Evolutionary conservation across 2,329 filamentous ascomycete species (phyloP).

Genomic region (Sclerotiophoma versabilis): DNA sequence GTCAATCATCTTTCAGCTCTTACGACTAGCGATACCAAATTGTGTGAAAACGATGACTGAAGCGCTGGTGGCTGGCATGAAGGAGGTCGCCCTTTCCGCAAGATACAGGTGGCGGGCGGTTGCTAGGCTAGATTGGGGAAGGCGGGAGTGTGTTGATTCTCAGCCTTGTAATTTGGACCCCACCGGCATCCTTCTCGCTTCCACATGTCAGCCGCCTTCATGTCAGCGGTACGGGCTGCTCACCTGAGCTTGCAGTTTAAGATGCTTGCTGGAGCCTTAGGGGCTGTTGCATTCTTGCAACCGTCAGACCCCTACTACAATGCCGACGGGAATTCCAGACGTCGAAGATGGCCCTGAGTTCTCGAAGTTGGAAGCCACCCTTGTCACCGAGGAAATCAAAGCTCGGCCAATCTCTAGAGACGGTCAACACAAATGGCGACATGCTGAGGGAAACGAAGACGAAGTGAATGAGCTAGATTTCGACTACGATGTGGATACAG

Average conservation of each 20-base stretch:
- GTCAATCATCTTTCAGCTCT: slow-evolving; percentile 14
- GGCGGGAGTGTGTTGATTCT: neutral
- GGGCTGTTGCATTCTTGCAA: too few species aligned
- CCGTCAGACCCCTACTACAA: neutral
- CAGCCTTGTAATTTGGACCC: neutral
- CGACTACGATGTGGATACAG: neutral
- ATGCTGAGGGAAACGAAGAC: neutral
- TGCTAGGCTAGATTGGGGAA: neutral
- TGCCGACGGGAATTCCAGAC: neutral
- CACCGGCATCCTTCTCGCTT: neutral
- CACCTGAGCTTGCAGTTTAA: neutral
- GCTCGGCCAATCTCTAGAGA: neutral
- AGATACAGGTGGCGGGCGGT: neutral
- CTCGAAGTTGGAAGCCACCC: neutral
- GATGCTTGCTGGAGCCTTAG: neutral
- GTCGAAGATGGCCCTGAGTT: neutral
- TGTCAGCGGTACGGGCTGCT: neutral
- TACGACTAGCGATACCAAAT: neutral
- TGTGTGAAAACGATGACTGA: neutral
- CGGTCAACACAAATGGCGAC: neutral
- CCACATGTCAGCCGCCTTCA: neutral
- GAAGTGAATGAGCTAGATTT: slow-evolving; percentile 3
- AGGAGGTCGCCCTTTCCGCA: neutral
- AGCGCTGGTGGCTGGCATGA: slow-evolving; percentile 6
- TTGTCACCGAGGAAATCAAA: neutral